Conservation (phyloP, 202 grass and related monocot species). For the Panicum hallii region DNA sequence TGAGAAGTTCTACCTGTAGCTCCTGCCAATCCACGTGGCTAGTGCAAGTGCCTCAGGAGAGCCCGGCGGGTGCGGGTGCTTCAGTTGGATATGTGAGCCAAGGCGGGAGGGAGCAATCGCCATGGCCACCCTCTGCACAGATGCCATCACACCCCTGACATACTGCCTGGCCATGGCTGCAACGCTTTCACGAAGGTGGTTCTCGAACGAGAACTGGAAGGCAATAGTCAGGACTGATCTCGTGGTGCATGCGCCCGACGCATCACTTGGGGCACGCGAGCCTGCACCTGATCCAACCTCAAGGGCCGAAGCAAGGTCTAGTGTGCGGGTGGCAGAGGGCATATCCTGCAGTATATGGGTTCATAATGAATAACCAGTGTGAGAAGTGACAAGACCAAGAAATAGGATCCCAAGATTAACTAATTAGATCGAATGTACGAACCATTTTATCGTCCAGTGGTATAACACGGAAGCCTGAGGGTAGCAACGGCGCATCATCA, state of each 20-base stretch:
- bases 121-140: constrained; percentile 93
- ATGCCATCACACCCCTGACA: constrained; percentile 81
- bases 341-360: constrained; percentile 38
- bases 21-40: constrained; percentile 74
- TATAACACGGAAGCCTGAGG: constrained; percentile 93
- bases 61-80: constrained; percentile 67
- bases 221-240: constrained; percentile 88
- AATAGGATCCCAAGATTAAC: not conserved
- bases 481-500: constrained; percentile 84
- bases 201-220: constrained; percentile 94
- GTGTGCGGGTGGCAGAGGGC: constrained; percentile 65
- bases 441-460: constrained; percentile 79
- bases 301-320: constrained; percentile 86
- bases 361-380: not conserved
- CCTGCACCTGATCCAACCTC: constrained; percentile 71
- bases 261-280: constrained; percentile 39
- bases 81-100: constrained; percentile 58
- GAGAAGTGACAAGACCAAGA: not conserved
- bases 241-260: constrained; percentile 22
- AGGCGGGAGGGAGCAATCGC: constrained; percentile 77
- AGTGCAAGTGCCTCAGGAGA: constrained; percentile 86
- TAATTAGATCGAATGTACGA: not conserved
- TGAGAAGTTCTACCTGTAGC: constrained; percentile 69
- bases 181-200: constrained; percentile 79
- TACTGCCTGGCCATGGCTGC: constrained; percentile 86